A percentile compares a stretch with the other conserved stretches of the same genome.
Evolutionary conservation across 2,329 filamentous ascomycete genomes (phyloP).

Genomic region (Claviceps cyperi): DNA sequence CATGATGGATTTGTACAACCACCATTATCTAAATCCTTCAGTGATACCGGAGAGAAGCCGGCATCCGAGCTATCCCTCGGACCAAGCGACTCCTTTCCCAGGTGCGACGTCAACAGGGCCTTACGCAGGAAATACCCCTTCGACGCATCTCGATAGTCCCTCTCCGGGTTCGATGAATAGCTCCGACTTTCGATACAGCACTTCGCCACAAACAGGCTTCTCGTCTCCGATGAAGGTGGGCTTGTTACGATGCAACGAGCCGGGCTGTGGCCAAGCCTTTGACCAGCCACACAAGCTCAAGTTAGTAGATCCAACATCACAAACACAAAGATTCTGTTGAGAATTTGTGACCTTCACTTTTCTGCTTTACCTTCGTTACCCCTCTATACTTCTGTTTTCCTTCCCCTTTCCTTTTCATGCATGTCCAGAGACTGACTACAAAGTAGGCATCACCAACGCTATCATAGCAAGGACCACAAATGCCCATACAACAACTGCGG

Average conservation of each 20-base stretch:
- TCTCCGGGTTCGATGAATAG: conserved; percentile 25
- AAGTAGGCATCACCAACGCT: conserved; percentile 42
- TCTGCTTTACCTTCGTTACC: too few species aligned
- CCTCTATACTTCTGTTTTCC: too few species aligned
- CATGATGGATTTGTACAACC: conserved; percentile 14
- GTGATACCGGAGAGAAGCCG: conserved; percentile 12
- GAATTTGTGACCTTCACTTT: too few species aligned
- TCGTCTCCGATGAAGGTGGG: conserved; percentile 16
- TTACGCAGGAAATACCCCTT: conserved; percentile 31
- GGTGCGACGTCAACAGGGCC: conserved; percentile 24
- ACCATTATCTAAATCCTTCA: conserved; percentile 12
- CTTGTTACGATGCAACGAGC: conserved; percentile 20
- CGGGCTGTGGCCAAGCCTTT: conserved; percentile 28
- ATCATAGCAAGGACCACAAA: conserved; percentile 46
- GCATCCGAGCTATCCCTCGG: conserved; percentile 22
- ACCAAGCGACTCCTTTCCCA: conserved; percentile 28
- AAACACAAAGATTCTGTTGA: conserved; percentile 8
- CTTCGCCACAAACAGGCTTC: conserved; percentile 19
- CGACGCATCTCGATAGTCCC: conserved; percentile 28
- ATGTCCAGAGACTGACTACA: background rate
- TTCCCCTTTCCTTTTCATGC: background rate
- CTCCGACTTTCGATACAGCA: conserved; percentile 23
- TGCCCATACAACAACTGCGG: conserved; percentile 37
- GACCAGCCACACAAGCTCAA: conserved; percentile 47
- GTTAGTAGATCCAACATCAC: conserved; percentile 16